These are phyloP conservation scores for Crithidia sp. DNA, from an alignment of 208 protist genomes.

Conservation along the genomic window DNA sequence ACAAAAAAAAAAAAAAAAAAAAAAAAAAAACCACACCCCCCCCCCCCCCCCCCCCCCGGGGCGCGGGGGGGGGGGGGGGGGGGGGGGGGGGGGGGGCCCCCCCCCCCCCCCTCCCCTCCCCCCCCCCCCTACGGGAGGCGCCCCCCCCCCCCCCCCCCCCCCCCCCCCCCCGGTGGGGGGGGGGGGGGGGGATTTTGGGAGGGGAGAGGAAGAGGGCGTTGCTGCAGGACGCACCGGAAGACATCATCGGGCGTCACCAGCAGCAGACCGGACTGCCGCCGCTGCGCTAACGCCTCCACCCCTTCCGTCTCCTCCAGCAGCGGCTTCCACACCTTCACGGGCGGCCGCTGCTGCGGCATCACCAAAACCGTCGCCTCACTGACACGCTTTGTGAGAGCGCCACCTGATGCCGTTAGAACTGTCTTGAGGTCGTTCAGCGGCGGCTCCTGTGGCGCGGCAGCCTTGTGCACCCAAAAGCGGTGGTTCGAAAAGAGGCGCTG, in stretches of 20 bases:
- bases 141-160: too few species aligned
- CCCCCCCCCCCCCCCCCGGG: too few species aligned
- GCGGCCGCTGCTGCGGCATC: conserved; percentile 40
- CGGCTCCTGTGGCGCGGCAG: conserved; percentile 58
- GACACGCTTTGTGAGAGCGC: conserved; percentile 31
- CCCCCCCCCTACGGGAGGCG: too few species aligned
- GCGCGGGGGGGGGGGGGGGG: too few species aligned
- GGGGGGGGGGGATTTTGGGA: too few species aligned
- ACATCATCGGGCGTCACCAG: conserved; percentile 67
- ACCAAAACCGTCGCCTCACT: conserved; percentile 48
- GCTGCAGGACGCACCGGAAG: conserved; percentile 71
- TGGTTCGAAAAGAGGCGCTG: conserved; percentile 48
- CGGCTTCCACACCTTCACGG: conserved; percentile 25
- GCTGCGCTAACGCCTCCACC: conserved; percentile 3
- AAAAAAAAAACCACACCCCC: too few species aligned
- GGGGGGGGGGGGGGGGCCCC: too few species aligned
- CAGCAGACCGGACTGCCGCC: conserved; percentile 24
- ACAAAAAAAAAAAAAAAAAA: too few species aligned
- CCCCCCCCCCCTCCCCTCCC: too few species aligned
- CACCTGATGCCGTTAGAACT: conserved; percentile 68
- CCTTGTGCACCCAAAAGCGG: conserved; percentile 67
- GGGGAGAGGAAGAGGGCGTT: too few species aligned
- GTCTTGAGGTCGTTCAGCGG: conserved; percentile 71
- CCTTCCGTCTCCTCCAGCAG: conserved; percentile 4
- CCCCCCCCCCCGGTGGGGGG: too few species aligned